A percentile compares a stretch with the other conserved stretches of the same genome.
Conservation (phyloP, 257 asterid species). For the Solanum arcanum region DNA sequence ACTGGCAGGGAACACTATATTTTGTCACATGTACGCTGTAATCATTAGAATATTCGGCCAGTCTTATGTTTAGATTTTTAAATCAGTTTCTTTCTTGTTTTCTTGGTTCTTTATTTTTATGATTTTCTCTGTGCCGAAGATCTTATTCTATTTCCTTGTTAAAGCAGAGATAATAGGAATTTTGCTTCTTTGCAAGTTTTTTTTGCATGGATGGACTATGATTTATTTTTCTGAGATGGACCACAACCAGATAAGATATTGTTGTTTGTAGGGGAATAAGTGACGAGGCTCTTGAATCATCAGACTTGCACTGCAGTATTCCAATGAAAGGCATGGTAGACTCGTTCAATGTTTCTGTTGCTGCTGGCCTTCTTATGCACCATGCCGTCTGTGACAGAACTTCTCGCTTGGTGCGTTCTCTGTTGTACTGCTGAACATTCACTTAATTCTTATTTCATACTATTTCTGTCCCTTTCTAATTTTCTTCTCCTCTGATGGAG, state of each 20-base stretch:
- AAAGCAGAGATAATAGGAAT: background rate
- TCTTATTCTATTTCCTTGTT: background rate
- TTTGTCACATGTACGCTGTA: background rate
- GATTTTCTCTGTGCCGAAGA: background rate
- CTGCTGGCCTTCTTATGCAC: conserved; percentile 96
- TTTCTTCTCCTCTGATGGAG: background rate
- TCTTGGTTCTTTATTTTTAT: background rate
- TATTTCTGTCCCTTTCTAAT: background rate
- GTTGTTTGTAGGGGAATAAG: conserved; percentile 71
- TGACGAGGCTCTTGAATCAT: conserved; percentile 61
- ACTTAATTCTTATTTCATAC: background rate
- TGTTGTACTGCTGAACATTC: background rate
- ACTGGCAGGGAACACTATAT: background rate
- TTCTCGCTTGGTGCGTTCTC: conserved; percentile 49
- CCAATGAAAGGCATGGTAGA: conserved; percentile 99
- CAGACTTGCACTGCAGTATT: conserved; percentile 81
- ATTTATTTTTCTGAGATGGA: background rate
- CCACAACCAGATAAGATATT: conserved; percentile 2
- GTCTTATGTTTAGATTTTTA: background rate
- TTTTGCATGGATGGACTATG: background rate
- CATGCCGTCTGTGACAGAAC: conserved; percentile 77
- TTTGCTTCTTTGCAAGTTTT: background rate
- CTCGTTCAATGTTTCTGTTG: conserved; percentile 93
- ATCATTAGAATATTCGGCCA: background rate
- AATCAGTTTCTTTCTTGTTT: background rate